These are phyloP conservation scores for Inonotus hispidus DNA, from an alignment of 1,284 basidiomycete genomes.

Conservation along the genomic window DNA sequence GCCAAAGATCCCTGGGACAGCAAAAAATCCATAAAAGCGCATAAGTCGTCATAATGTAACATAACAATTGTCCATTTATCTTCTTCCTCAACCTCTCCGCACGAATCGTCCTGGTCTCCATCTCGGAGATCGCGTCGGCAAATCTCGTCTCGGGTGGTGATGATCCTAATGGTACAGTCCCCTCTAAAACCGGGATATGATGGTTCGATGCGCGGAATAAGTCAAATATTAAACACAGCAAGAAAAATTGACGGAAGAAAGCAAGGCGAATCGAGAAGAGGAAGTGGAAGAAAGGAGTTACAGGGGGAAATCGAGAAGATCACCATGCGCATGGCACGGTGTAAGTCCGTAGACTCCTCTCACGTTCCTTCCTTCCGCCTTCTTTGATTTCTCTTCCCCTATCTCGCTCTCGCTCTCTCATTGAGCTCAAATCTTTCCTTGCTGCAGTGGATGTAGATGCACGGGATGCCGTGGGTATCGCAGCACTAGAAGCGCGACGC, in stretches of 20 bases:
- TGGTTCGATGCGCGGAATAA: neutral
- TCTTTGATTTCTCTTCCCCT: neutral
- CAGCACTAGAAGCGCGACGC: neutral
- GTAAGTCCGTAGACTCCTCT: slow-evolving; percentile 9
- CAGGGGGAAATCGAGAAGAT: neutral
- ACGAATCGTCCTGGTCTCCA: neutral
- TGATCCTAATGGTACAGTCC: neutral
- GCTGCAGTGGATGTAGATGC: neutral
- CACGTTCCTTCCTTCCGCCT: slow-evolving; percentile 2
- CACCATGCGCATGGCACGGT: slow-evolving; percentile 18
- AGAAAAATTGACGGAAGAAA: neutral
- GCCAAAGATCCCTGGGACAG: neutral
- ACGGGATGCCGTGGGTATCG: neutral
- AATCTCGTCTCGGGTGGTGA: neutral
- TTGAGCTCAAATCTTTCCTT: neutral
- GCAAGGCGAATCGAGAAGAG: neutral
- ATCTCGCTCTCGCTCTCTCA: slow-evolving; percentile 2
- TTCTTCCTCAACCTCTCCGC: neutral
- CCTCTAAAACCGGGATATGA: neutral
- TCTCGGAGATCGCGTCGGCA: neutral
- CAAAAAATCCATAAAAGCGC: neutral
- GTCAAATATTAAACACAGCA: neutral
- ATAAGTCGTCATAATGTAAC: neutral
- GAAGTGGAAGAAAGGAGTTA: neutral
- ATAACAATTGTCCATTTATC: neutral